Evolutionary conservation across 2,329 filamentous ascomycete species (phyloP).

Genomic region (Paramyrothecium roridum): DNA sequence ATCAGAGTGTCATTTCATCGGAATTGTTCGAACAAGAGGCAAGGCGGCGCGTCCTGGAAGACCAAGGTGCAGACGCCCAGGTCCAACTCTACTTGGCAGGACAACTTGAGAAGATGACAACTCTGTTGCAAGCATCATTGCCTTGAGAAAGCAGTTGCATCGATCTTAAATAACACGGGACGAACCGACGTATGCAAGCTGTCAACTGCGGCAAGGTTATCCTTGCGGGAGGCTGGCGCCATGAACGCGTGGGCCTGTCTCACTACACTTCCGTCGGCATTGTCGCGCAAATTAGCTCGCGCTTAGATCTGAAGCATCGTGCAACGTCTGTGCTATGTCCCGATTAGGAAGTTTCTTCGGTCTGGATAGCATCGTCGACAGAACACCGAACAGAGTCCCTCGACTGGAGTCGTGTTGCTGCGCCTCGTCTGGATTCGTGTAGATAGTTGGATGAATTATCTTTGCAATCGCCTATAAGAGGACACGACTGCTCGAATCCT

Average conservation of each 20-base stretch:
- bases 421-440: not conserved
- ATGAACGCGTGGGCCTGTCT: not conserved
- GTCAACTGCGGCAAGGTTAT: not conserved
- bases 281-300: not conserved
- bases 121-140: not conserved
- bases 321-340: not conserved
- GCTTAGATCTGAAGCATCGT: not conserved
- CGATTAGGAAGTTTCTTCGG: not conserved
- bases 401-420: not conserved
- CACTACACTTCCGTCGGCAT: not conserved
- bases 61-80: too few species aligned
- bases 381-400: not conserved
- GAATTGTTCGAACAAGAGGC: too few species aligned
- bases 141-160: not conserved
- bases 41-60: too few species aligned
- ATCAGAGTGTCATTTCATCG: too few species aligned
- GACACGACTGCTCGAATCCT: too few species aligned
- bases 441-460: too few species aligned
- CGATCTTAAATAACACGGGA: not conserved
- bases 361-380: not conserved
- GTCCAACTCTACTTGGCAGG: too few species aligned
- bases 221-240: not conserved
- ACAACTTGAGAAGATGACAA: too few species aligned
- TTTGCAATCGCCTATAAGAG: too few species aligned
- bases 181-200: not conserved